Evolutionary conservation across 2,329 filamentous ascomycete genomes (phyloP).

Genomic region (Xylariaceae sp.): DNA sequence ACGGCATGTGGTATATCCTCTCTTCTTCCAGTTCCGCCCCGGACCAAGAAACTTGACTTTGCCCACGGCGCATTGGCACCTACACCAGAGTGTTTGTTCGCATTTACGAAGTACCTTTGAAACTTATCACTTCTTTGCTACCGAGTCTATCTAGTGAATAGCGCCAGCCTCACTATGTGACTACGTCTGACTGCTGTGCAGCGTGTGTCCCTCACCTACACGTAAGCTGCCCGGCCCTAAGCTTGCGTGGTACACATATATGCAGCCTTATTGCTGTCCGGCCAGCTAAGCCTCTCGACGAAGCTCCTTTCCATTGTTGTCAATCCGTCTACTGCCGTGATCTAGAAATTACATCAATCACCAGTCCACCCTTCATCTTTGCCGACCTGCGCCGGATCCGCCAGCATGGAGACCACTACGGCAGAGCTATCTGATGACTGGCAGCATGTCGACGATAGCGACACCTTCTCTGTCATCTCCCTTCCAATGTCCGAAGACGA

Average conservation of each 20-base stretch:
- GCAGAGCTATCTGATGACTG: slow-evolving; percentile 26
- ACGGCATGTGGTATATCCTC: too few species aligned
- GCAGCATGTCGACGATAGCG: slow-evolving; percentile 27
- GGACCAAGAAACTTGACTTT: too few species aligned
- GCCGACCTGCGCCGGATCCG: neutral
- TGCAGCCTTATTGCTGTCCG: neutral
- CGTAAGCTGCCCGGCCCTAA: neutral
- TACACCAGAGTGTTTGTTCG: too few species aligned
- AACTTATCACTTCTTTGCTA: too few species aligned
- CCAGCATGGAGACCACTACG: slow-evolving; percentile 10
- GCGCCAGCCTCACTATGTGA: too few species aligned
- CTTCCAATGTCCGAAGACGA: slow-evolving; percentile 25
- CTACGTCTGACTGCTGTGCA: too few species aligned
- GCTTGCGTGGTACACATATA: neutral
- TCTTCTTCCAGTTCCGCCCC: too few species aligned
- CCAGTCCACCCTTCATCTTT: neutral
- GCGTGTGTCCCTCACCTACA: too few species aligned
- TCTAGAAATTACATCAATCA: neutral
- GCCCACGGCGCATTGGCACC: too few species aligned
- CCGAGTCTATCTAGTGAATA: too few species aligned
- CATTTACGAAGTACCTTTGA: too few species aligned
- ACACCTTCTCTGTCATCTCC: slow-evolving; percentile 28
- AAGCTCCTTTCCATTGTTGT: neutral
- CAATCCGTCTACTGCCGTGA: neutral
- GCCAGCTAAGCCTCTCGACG: slow-evolving; percentile 1